These are phyloP conservation scores for Prinsepia uniflora DNA, from an alignment of 306 rosid species.

Conservation along the genomic window DNA sequence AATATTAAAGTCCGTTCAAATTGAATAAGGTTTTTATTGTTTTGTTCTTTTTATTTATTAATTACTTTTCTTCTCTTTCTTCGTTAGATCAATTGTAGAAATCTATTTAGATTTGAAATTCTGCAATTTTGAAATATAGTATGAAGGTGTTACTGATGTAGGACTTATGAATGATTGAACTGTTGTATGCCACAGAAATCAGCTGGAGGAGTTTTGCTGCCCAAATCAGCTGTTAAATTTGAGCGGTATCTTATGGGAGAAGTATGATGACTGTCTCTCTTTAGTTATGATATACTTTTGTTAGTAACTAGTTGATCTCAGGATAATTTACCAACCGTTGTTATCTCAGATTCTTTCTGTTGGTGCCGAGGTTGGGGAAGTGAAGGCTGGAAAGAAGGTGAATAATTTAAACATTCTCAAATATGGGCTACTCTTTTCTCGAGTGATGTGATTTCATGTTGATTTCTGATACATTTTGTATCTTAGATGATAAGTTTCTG, in stretches of 20 bases:
- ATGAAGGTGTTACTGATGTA: neutral
- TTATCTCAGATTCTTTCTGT: constrained; percentile 64
- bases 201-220: constrained; percentile 81
- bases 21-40: neutral
- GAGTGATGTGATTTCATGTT: neutral
- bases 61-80: neutral
- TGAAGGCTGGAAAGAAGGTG: constrained; percentile 78
- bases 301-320: constrained; percentile 3
- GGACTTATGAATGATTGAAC: neutral
- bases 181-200: constrained; percentile 55
- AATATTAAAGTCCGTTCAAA: neutral
- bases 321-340: constrained; percentile 11
- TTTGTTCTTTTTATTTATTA: fast-evolving
- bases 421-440: neutral
- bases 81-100: neutral
- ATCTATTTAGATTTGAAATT: neutral
- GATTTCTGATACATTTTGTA: neutral
- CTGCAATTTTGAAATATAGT: constrained; percentile 10
- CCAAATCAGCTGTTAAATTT: constrained; percentile 84
- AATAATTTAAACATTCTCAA: constrained; percentile 5
- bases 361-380: constrained; percentile 72
- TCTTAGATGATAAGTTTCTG: neutral
- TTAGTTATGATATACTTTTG: neutral
- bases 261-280: constrained; percentile 36
- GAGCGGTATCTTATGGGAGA: constrained; percentile 90